These are phyloP conservation scores for Calonectria hawksworthii DNA, from an alignment of 2,329 filamentous ascomycete genomes.

Conservation along the genomic window DNA sequence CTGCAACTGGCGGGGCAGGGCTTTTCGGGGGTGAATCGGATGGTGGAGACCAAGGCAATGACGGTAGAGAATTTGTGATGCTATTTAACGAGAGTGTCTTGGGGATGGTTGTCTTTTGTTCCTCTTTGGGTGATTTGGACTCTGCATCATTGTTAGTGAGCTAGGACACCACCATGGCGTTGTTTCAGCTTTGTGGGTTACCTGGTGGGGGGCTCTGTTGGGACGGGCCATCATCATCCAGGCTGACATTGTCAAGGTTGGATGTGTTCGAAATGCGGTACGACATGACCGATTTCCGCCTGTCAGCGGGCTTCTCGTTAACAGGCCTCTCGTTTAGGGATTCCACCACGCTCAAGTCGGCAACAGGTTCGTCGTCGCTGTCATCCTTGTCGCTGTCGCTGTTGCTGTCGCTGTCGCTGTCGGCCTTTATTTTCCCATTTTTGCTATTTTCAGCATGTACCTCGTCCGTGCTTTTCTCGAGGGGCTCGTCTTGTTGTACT, in stretches of 20 bases:
- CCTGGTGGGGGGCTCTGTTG: slow-evolving; percentile 49
- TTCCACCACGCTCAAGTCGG: not conserved
- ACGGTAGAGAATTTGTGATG: slow-evolving; percentile 78
- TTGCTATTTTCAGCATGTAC: slow-evolving; percentile 24
- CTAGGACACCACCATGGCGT: not conserved
- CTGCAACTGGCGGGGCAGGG: slow-evolving; percentile 51
- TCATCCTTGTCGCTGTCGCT: slow-evolving; percentile 31
- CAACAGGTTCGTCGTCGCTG: slow-evolving; percentile 30
- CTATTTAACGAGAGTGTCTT: slow-evolving; percentile 77
- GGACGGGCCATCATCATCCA: slow-evolving; percentile 65
- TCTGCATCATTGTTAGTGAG: slow-evolving; percentile 44
- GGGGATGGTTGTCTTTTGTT: slow-evolving; percentile 56
- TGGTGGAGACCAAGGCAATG: slow-evolving; percentile 79
- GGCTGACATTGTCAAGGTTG: slow-evolving; percentile 73
- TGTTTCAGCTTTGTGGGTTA: slow-evolving; percentile 37
- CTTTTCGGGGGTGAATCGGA: slow-evolving; percentile 64
- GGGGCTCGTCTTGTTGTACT: slow-evolving; percentile 31
- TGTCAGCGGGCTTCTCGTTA: slow-evolving; percentile 34
- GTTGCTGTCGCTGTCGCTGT: slow-evolving; percentile 33
- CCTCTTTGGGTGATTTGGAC: slow-evolving; percentile 48
- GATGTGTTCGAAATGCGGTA: slow-evolving; percentile 62
- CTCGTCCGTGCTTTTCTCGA: slow-evolving; percentile 30
- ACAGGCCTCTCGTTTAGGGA: slow-evolving; percentile 31
- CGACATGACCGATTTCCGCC: slow-evolving; percentile 56
- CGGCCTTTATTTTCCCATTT: slow-evolving; percentile 22